Evolutionary conservation across 2,329 filamentous ascomycete species (phyloP), one percentile per base, ranked within the genome.

Genomic region (Verticillium isaacii): DNA sequence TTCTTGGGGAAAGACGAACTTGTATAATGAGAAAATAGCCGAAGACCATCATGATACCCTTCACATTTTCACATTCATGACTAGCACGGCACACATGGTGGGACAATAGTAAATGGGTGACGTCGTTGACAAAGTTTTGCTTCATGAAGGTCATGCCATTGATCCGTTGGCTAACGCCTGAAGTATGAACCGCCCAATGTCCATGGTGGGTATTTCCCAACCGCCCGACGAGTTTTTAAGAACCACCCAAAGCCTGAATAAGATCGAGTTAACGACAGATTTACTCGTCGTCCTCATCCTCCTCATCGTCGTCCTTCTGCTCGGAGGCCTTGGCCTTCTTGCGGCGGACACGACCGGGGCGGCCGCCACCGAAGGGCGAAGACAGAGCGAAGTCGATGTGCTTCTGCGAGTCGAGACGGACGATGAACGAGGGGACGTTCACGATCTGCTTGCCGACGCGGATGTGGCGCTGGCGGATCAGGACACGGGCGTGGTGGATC

Each of bases 401-500:
- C 92, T 99, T 99, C 90, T 99, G 95, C 75, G 93, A 97, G 87
- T 99, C 95, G 77, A 99, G 92, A 84, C 95, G 95, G 82, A 99
- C 95, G 79, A 99, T 90, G 90, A 97, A 99, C 61, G 94, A 98
- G 70, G 95, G 95, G 65, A 99, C 95, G 84, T 99, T 99, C 88
- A 99, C 95, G 79, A 99, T 98, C 88, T 99, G 95, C 92, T 99
- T 99, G 84, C 95, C 95, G 78, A 99, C 95, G 78, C 93, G 95
- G 85, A 99, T 99, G 88, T 99, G 95, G 78, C 95, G 91, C 88
- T 99, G 95, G 81, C 92, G 93, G 87, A 99, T 99, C 74, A 99
- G 89, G 78, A 99, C 95, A 92, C 95, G 94, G 74, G 95, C 95
- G 88, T 99, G 95, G 87, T 99, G 95, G 84, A 99, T 98, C 67